These are phyloP conservation scores for Diversispora eburnea DNA, from an alignment of 192 early-diverging fungal species.

Conservation along the genomic window DNA sequence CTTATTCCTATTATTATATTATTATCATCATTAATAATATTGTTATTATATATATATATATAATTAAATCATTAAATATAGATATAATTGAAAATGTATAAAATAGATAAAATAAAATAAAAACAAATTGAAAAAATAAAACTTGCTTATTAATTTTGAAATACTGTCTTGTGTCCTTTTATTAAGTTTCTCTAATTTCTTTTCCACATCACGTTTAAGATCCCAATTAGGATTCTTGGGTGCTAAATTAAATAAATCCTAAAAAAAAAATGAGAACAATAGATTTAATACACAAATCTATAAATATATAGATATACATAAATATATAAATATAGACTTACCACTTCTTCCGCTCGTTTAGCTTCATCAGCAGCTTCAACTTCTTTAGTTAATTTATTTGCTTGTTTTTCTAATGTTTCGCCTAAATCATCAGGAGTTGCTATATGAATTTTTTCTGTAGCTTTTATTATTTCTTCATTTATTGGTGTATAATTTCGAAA, in stretches of 20 bases:
- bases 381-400: slow-evolving; percentile 47
- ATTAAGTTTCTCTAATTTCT: slow-evolving; percentile 68
- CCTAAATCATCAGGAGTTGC: slow-evolving; percentile 44
- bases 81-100: no score
- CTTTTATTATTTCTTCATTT: slow-evolving; percentile 41
- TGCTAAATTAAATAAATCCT: slow-evolving; percentile 79
- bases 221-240: slow-evolving; percentile 90
- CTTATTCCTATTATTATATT: slow-evolving; percentile 29
- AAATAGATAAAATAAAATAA: neutral
- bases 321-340: slow-evolving; percentile 35
- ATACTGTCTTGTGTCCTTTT: slow-evolving; percentile 66
- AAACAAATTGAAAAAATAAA: neutral
- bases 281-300: neutral
- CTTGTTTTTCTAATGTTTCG: slow-evolving; percentile 53
- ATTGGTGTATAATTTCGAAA: slow-evolving; percentile 57
- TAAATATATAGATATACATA: neutral
- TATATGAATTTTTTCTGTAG: slow-evolving; percentile 41
- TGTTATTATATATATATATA: no score
- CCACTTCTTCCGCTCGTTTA: slow-evolving; percentile 59
- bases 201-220: slow-evolving; percentile 81
- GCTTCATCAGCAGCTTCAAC: slow-evolving; percentile 51
- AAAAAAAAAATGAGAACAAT: slow-evolving; percentile 3
- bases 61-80: no score
- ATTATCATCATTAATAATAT: neutral
- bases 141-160: slow-evolving; percentile 72